Evolutionary conservation across 345 rosid genomes (phyloP).

Genomic region (Arabidopsis thaliana): TAIR10.1 NC_003076.8:22127001-22127500

Average conservation of each 20-base stretch:
- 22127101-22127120: neutral
- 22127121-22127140: neutral
- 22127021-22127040: neutral
- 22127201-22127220: too few relatives aligned
- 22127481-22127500: constrained; percentile 5
- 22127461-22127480: constrained; percentile 8
- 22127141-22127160: neutral
- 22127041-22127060: neutral
- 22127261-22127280: too few relatives aligned
- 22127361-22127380: too few relatives aligned
- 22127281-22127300: too few relatives aligned
- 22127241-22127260: too few relatives aligned
- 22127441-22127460: neutral
- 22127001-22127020: neutral
- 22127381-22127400: too few relatives aligned
- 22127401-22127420: neutral
- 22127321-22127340: neutral
- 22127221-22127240: too few relatives aligned
- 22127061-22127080: neutral
- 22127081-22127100: constrained; percentile 6
- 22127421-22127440: neutral
- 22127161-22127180: neutral
- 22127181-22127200: neutral
- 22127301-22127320: too few relatives aligned
- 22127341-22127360: neutral